Evolutionary conservation across 2,329 filamentous ascomycete genomes (phyloP), one percentile per base, ranked within the genome.

Genomic region (Chaetomium olivaceum): DNA sequence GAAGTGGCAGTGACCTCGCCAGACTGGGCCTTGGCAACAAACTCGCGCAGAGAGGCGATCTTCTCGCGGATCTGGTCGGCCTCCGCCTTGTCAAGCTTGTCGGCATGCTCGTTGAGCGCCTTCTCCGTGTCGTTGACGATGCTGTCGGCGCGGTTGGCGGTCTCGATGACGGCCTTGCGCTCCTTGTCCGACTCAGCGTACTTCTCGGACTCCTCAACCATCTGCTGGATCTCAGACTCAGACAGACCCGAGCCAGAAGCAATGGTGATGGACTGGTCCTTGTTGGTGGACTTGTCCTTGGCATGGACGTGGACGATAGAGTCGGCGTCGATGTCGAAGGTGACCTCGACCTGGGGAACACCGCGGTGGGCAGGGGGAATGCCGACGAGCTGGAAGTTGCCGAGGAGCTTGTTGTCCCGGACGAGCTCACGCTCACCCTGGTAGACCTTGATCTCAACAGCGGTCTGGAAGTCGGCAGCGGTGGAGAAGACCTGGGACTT

Each of bases 391-490:
- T 98, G 93, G 91, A 98, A 98, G 91, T 98, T 98, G 69, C 94
- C 94, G 66, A 98, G 88, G 67, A 98, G 84, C 87, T 98, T 98
- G 91, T 98, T 98, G 84, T 98, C 94, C 78, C 89, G 90, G 80
- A 97, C 93, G 70, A 97, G 92, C 85, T 97, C 93, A 91, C 94
- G 94, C 88, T 98, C 94, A 86, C 94, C 94, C 89, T 98, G 93
- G 91, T 89, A 98, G 71, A 98, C 94, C 91, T 98, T 97, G 86
- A 98, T 98, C 86, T 97, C 93, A 77, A 98, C 94, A 73, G 93
- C 94, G 70, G 92, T 96, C 86, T 98, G 94, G 91, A 96, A 97
- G 80, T 98, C 94, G 73, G 94, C 93, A 62, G 93, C 93, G 60
- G 94, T 98, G 64, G 93, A 97, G 89, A 98, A 98, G 77, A 93